A percentile compares a stretch with the other conserved stretches of the same genome.
phyloP scores from a whole-genome alignment of 1,284 basidiomycete genomes.

The Puccinia polysora region DNA sequence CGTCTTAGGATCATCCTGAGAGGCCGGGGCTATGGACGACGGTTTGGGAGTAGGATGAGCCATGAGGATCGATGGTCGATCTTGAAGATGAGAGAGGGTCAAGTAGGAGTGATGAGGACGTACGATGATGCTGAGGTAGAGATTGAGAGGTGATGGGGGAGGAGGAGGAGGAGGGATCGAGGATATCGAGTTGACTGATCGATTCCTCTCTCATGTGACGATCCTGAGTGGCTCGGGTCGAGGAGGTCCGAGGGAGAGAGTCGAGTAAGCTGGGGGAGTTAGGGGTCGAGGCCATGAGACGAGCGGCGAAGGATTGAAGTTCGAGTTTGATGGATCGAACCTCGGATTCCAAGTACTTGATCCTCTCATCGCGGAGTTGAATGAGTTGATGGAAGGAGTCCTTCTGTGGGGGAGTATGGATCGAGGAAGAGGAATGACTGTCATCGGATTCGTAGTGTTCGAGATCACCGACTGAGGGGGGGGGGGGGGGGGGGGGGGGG shows the following conservation, averaged over 20 bases:
- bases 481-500: neutral
- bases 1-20: slow-evolving; percentile 10
- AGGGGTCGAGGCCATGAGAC: slow-evolving; percentile 3
- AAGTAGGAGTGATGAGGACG: no score
- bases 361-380: slow-evolving; percentile 48
- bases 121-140: no score
- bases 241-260: neutral
- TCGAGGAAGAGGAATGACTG: no score
- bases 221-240: slow-evolving; percentile 3
- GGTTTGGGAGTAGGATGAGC: no score
- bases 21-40: no score
- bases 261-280: neutral
- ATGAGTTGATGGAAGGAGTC: slow-evolving; percentile 40
- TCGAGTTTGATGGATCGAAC: slow-evolving; percentile 44
- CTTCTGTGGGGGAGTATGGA: no score
- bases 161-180: slow-evolving; percentile 3
- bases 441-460: no score
- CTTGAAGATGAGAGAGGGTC: no score
- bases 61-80: no score
- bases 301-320: slow-evolving; percentile 22
- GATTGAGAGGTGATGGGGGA: neutral
- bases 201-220: slow-evolving; percentile 29
- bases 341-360: slow-evolving; percentile 50
- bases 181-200: slow-evolving; percentile 12
- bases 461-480: no score